A percentile compares a stretch with the other conserved stretches of the same genome.
These are phyloP conservation scores for Aspergillus egyptiacus DNA, from an alignment of 495 filamentous ascomycete genomes.

Conservation along the genomic window DNA sequence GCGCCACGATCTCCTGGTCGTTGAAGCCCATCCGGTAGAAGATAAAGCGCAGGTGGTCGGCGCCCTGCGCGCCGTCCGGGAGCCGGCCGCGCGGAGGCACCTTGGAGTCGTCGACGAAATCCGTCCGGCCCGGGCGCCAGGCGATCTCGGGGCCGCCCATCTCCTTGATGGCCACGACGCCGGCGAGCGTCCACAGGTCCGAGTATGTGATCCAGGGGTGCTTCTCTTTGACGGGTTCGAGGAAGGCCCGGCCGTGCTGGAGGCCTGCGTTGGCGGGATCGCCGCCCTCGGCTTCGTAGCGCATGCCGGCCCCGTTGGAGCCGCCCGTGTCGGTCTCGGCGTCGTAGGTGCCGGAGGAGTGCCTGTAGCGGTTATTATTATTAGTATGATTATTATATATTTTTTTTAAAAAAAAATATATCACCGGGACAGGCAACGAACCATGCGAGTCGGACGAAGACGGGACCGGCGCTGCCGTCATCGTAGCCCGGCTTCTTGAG, in stretches of 20 bases:
- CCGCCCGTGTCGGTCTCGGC: constrained; percentile 52
- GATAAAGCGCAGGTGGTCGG: constrained; percentile 52
- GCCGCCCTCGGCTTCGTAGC: constrained; percentile 57
- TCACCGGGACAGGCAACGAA: constrained; percentile 24
- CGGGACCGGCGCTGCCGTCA: constrained; percentile 56
- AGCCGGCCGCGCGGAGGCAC: constrained; percentile 52
- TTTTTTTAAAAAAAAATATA: neutral
- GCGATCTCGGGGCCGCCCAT: constrained; percentile 51
- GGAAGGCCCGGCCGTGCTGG: constrained; percentile 56
- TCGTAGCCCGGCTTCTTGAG: constrained; percentile 56
- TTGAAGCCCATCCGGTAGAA: constrained; percentile 62
- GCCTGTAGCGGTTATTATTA: constrained; percentile 28
- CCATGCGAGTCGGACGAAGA: constrained; percentile 59
- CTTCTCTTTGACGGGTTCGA: constrained; percentile 51
- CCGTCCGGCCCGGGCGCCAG: constrained; percentile 53
- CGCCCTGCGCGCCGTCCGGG: constrained; percentile 53
- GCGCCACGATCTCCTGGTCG: constrained; percentile 58
- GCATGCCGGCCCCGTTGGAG: constrained; percentile 60
- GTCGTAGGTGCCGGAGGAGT: constrained; percentile 58
- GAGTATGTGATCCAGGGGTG: constrained; percentile 61
- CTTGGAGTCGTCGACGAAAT: constrained; percentile 51
- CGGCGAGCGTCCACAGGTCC: constrained; percentile 58
- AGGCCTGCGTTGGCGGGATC: constrained; percentile 60
- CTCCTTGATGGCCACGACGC: constrained; percentile 51
- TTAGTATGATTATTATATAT: neutral